A percentile compares a stretch with the other conserved stretches of the same genome.
Evolutionary conservation across 2,329 filamentous ascomycete genomes (phyloP).

Genomic region (Verticillium nubilum): DNA sequence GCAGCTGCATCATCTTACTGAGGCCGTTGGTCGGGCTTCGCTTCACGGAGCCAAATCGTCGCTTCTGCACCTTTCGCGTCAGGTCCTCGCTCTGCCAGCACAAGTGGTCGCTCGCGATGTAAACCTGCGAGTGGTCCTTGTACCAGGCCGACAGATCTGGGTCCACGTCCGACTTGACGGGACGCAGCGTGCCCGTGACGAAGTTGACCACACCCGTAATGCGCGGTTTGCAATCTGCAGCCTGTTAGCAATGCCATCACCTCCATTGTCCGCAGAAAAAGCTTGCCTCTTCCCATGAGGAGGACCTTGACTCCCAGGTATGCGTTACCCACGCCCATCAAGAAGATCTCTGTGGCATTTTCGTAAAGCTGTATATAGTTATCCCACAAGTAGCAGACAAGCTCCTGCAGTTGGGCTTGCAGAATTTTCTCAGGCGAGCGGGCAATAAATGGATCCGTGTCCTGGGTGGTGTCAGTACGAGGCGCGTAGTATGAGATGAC

Average conservation of each 20-base stretch:
- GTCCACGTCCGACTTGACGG: slow-evolving; percentile 74
- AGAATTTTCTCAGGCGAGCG: slow-evolving; percentile 39
- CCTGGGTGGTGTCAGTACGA: slow-evolving; percentile 20
- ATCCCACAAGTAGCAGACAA: slow-evolving; percentile 89
- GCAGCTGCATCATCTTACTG: slow-evolving; percentile 51
- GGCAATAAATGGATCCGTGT: slow-evolving; percentile 42
- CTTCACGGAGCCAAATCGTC: slow-evolving; percentile 54
- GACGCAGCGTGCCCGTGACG: slow-evolving; percentile 69
- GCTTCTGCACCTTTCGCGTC: slow-evolving; percentile 52
- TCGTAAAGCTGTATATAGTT: slow-evolving; percentile 86
- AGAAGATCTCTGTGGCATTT: slow-evolving; percentile 66
- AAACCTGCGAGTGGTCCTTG: slow-evolving; percentile 72
- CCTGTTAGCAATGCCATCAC: slow-evolving; percentile 11
- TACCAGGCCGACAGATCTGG: slow-evolving; percentile 76
- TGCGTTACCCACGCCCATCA: slow-evolving; percentile 86
- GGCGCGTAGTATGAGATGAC: not conserved
- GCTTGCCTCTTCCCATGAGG: slow-evolving; percentile 66
- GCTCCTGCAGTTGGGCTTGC: slow-evolving; percentile 60
- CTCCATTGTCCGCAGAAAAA: not conserved
- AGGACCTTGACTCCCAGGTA: slow-evolving; percentile 80
- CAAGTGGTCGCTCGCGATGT: slow-evolving; percentile 67
- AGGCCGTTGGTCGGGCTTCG: slow-evolving; percentile 43
- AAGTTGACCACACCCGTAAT: slow-evolving; percentile 76
- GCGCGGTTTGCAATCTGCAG: slow-evolving; percentile 55
- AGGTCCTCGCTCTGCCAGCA: slow-evolving; percentile 66